phyloP scores from a whole-genome alignment of 1,139 yeast genomes.

The Scheffersomyces segobiensis region DNA sequence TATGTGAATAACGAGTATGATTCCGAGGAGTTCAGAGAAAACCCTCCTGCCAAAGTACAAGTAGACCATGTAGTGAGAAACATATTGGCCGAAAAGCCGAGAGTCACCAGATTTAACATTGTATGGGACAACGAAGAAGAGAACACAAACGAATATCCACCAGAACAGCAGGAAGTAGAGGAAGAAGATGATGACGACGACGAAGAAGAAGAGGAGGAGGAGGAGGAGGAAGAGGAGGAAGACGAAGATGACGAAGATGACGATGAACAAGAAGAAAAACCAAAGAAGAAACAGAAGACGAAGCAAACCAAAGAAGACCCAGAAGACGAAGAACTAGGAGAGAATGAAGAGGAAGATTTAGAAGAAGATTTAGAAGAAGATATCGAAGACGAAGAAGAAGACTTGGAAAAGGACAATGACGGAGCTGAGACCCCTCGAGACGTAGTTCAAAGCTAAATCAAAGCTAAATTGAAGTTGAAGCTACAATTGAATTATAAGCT shows the following conservation, averaged over 20 bases:
- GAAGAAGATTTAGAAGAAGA: constrained; percentile 11
- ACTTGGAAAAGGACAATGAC: constrained; percentile 10
- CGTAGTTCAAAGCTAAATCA: constrained; percentile 9
- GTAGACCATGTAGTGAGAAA: constrained; percentile 94
- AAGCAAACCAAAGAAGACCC: constrained; percentile 7
- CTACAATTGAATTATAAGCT: not conserved
- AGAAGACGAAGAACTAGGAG: constrained; percentile 4
- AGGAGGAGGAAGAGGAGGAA: constrained; percentile 54
- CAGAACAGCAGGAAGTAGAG: constrained; percentile 49
- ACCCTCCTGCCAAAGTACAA: constrained; percentile 92
- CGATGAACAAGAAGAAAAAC: constrained; percentile 22
- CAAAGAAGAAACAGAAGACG: constrained; percentile 4
- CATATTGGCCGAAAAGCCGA: constrained; percentile 93
- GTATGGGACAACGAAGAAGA: constrained; percentile 84
- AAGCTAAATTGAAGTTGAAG: not conserved
- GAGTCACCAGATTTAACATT: constrained; percentile 94
- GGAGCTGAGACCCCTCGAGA: constrained; percentile 21
- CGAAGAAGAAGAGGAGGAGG: constrained; percentile 61
- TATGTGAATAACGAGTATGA: constrained; percentile 97
- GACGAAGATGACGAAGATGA: constrained; percentile 50
- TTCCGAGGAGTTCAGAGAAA: constrained; percentile 85
- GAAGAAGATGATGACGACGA: constrained; percentile 57
- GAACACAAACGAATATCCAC: constrained; percentile 68
- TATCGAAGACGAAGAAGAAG: constrained; percentile 13
- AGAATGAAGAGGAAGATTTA: constrained; percentile 5